Evolutionary conservation across 2,329 filamentous ascomycete genomes (phyloP).

Genomic region (Didymosphaeria variabile): DNA sequence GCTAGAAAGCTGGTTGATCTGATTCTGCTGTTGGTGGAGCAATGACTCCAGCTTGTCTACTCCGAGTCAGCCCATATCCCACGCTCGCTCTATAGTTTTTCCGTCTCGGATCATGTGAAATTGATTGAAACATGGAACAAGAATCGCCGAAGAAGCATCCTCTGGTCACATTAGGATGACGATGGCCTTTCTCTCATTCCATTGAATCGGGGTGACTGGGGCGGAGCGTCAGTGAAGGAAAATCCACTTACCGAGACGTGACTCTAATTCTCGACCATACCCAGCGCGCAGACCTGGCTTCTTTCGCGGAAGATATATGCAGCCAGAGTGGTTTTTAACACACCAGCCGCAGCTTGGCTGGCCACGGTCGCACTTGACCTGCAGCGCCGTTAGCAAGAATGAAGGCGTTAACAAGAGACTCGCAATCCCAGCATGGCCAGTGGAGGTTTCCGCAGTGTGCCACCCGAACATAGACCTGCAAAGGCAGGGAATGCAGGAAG

Average conservation of each 20-base stretch:
- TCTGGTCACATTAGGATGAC: not conserved
- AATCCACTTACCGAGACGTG: slow-evolving; percentile 61
- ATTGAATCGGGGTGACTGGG: not conserved
- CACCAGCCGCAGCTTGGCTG: slow-evolving; percentile 81
- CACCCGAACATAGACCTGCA: not conserved
- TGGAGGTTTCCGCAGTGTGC: not conserved
- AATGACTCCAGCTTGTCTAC: slow-evolving; percentile 58
- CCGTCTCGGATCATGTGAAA: not conserved
- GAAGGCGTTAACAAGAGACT: not conserved
- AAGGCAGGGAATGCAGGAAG: not conserved
- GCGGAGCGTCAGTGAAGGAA: not conserved
- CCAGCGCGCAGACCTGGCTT: slow-evolving; percentile 71
- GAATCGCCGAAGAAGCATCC: not conserved
- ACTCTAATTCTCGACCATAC: slow-evolving; percentile 69
- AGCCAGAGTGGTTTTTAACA: slow-evolving; percentile 70
- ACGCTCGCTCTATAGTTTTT: not conserved
- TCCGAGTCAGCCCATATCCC: slow-evolving; percentile 16
- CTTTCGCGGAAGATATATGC: slow-evolving; percentile 74
- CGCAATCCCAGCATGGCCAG: not conserved
- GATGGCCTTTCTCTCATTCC: not conserved
- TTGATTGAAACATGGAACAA: not conserved
- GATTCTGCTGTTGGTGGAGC: slow-evolving; percentile 55
- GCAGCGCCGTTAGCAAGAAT: not conserved
- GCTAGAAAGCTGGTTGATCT: slow-evolving; percentile 55
- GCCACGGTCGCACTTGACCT: slow-evolving; percentile 71